Conservation (phyloP, 495 filamentous ascomycete species). For the Neurospora africana region DNA sequence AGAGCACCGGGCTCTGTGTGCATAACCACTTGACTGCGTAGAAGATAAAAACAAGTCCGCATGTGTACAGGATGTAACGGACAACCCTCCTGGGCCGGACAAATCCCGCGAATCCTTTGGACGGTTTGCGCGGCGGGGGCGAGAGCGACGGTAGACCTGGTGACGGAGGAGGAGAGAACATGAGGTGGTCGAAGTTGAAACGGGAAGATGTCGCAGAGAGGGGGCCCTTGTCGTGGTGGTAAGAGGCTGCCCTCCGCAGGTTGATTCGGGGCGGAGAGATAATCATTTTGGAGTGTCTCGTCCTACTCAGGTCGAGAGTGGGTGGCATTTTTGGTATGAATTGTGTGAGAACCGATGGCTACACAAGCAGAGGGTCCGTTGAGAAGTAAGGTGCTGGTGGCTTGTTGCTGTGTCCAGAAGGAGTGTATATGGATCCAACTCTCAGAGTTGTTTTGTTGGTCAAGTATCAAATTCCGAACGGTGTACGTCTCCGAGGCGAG, state of each 20-base stretch:
- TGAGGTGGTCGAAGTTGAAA: constrained; percentile 51
- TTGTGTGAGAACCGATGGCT: background rate
- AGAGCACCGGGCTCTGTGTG: constrained; percentile 13
- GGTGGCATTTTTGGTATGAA: constrained; percentile 31
- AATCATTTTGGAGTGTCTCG: constrained; percentile 39
- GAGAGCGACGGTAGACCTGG: constrained; percentile 54
- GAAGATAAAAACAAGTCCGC: constrained; percentile 27
- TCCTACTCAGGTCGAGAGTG: constrained; percentile 37
- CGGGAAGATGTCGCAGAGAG: constrained; percentile 45
- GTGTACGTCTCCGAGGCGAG: background rate
- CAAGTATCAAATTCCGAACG: background rate
- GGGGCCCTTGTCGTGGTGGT: constrained; percentile 38
- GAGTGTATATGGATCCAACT: background rate
- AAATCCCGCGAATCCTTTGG: constrained; percentile 17
- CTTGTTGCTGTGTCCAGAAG: background rate
- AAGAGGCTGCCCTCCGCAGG: constrained; percentile 37
- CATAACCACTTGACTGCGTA: constrained; percentile 19
- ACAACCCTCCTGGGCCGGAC: constrained; percentile 38
- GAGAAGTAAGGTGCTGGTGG: background rate
- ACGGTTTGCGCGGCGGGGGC: constrained; percentile 47
- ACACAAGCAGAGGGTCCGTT: background rate
- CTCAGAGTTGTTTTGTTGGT: background rate
- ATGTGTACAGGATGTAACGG: constrained; percentile 33
- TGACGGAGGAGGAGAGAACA: constrained; percentile 52
- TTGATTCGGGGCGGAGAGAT: constrained; percentile 40